A percentile compares a stretch with the other conserved stretches of the same genome.
phyloP scores from a whole-genome alignment of 495 filamentous ascomycete genomes.

The Talaromyces adpressus region DNA sequence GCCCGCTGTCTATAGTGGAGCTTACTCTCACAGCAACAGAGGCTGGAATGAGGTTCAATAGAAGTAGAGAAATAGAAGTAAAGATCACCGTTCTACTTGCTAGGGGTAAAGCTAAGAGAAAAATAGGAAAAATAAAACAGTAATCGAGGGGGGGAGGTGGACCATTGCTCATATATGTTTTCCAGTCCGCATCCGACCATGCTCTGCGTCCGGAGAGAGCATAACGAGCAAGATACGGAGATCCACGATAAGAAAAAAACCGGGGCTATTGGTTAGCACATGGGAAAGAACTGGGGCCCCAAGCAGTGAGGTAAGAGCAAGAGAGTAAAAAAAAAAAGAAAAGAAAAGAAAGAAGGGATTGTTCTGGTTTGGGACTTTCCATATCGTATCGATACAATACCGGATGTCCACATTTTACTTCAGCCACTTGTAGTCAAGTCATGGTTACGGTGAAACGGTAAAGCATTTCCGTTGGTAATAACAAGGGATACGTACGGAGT shows the following conservation, averaged over 20 bases:
- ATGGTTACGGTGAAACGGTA: neutral
- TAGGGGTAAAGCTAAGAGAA: neutral
- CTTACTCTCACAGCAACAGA: conserved; percentile 4
- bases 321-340: neutral
- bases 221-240: neutral
- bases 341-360: neutral
- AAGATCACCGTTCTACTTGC: neutral
- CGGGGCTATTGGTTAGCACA: neutral
- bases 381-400: neutral
- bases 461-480: neutral
- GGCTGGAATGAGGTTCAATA: neutral
- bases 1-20: neutral
- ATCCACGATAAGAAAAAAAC: neutral
- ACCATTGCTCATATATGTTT: neutral
- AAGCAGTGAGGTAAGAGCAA: neutral
- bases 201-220: neutral
- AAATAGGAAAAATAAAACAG: neutral
- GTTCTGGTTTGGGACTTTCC: neutral
- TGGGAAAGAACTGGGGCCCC: conserved; percentile 1
- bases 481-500: neutral
- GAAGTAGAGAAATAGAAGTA: neutral
- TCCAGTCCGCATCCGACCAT: neutral
- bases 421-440: neutral
- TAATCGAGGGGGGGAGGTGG: neutral
- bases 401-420: neutral